Conservation (phyloP, 2,329 filamentous ascomycete species). For the Colletotrichum gloeosporioides region DNA sequence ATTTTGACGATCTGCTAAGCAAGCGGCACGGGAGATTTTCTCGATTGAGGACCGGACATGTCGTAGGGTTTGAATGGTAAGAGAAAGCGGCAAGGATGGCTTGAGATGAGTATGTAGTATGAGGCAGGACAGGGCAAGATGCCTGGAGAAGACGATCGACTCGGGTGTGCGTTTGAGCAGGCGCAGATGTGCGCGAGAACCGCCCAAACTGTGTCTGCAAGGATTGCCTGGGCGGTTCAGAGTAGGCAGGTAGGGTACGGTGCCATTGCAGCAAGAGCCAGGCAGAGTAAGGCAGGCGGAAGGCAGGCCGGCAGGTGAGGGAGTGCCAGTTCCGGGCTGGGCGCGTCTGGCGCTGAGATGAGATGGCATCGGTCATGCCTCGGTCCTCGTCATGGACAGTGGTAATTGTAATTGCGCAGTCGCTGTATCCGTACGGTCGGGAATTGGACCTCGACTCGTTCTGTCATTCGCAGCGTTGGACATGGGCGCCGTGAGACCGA, state of each 20-base stretch:
- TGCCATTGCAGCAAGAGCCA: neutral
- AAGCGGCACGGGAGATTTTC: constrained; percentile 3
- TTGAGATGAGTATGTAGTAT: neutral
- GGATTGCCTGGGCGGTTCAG: neutral
- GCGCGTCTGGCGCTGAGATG: neutral
- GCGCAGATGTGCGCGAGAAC: neutral
- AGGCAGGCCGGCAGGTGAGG: neutral
- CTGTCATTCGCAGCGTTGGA: neutral
- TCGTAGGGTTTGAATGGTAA: neutral
- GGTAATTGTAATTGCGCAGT: neutral
- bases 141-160: neutral
- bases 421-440: neutral
- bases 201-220: neutral
- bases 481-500: neutral
- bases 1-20: neutral
- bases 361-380: neutral
- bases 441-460: neutral
- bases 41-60: constrained; percentile 1
- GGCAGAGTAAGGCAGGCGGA: neutral
- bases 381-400: neutral
- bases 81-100: neutral
- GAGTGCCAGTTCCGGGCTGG: neutral
- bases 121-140: too few species aligned
- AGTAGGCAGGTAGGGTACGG: neutral
- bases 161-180: neutral